Conservation (phyloP, 768 basidiomycete genomes). For the Mycena galericulata region DNA sequence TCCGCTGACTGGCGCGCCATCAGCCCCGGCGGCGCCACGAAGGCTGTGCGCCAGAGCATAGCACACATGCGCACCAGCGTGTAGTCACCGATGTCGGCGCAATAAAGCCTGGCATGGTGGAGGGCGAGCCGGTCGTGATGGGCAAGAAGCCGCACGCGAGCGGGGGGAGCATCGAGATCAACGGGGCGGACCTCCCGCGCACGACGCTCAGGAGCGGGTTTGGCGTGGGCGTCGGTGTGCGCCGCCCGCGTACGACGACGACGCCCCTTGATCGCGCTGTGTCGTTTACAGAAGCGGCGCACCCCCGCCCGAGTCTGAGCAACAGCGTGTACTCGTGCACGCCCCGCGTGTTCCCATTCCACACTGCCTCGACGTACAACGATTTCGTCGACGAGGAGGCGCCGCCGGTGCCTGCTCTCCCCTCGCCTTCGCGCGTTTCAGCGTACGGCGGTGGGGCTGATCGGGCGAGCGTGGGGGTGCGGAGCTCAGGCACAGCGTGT, state of each 20-base stretch:
- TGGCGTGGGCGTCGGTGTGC: too few relatives aligned
- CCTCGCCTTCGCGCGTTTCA: conserved; percentile 35
- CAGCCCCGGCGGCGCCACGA: too few relatives aligned
- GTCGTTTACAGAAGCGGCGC: too few relatives aligned
- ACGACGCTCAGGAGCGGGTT: too few relatives aligned
- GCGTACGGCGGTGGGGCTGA: conserved; percentile 1
- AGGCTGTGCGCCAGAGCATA: too few relatives aligned
- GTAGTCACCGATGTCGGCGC: too few relatives aligned
- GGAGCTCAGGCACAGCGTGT: conserved; percentile 30
- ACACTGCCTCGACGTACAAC: conserved; percentile 45
- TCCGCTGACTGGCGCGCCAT: too few relatives aligned
- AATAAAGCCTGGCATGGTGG: conserved; percentile 56
- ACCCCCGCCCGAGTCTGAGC: too few relatives aligned
- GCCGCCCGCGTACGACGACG: too few relatives aligned
- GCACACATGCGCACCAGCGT: too few relatives aligned
- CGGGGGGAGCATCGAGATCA: conserved; percentile 42
- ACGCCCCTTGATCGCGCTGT: too few relatives aligned
- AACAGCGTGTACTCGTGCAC: too few relatives aligned
- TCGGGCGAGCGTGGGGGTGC: not conserved
- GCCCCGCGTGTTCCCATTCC: conserved; percentile 49
- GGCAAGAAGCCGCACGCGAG: conserved; percentile 56
- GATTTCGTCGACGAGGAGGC: conserved; percentile 34
- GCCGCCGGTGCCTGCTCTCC: conserved; percentile 57
- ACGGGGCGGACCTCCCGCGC: conserved; percentile 37
- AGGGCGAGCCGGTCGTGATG: conserved; percentile 54